These are phyloP conservation scores for Thraustotheca clavata DNA, from an alignment of 352 stramenopile genomes.

Conservation along the genomic window DNA sequence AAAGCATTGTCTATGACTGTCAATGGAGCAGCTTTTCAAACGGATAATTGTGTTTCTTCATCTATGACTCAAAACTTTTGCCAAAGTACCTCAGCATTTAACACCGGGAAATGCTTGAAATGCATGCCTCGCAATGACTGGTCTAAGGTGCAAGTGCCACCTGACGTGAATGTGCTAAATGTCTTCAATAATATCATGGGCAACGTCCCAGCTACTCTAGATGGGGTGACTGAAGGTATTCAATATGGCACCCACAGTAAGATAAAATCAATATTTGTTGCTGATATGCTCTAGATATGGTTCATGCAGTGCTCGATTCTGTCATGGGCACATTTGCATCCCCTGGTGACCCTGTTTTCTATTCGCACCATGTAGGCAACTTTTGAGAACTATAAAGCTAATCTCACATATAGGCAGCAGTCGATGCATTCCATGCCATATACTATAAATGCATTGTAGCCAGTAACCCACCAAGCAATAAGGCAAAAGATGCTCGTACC, in stretches of 20 bases:
- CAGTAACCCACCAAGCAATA: background rate
- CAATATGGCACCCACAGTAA: constrained; percentile 9
- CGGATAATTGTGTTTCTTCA: constrained; percentile 41
- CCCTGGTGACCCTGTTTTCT: constrained; percentile 52
- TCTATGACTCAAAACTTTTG: constrained; percentile 66
- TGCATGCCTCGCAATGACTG: constrained; percentile 72
- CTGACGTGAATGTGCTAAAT: constrained; percentile 49
- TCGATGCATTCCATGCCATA: constrained; percentile 78
- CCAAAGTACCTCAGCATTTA: constrained; percentile 25
- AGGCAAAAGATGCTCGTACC: background rate
- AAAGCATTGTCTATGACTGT: background rate
- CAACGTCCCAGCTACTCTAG: constrained; percentile 44
- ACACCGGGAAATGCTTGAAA: constrained; percentile 16
- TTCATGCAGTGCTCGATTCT: constrained; percentile 46
- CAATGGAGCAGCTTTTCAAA: constrained; percentile 51
- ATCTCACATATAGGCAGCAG: constrained; percentile 25
- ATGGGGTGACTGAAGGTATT: background rate
- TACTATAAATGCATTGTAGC: constrained; percentile 74
- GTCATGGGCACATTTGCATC: constrained; percentile 42
- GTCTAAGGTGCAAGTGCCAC: constrained; percentile 38
- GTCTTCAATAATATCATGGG: constrained; percentile 45
- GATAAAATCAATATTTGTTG: background rate
- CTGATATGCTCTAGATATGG: constrained; percentile 26
- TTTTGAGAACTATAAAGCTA: background rate
- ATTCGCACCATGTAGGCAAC: constrained; percentile 54